Evolutionary conservation across 1,284 basidiomycete species (phyloP), one percentile per base, ranked within the genome.

Genomic region (Ustilago nuda): DNA sequence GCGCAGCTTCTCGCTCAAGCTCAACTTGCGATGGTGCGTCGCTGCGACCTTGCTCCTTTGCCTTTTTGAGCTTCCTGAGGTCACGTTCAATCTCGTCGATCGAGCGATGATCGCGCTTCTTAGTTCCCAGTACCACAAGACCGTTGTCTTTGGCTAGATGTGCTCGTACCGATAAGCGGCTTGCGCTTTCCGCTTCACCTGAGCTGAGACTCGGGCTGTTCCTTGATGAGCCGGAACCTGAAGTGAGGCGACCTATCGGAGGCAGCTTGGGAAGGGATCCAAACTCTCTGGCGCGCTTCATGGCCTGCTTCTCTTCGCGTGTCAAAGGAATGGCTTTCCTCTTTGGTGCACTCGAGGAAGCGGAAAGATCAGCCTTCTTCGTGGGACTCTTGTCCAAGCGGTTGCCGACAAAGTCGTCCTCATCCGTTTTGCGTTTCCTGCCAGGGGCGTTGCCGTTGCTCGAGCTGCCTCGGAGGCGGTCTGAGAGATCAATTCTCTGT

Each of bases 1-100:
- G 54, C 11, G 76, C 71, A 36, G 73, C 78, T 41, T 74, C 72
- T 15, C 67, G 69, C 27, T 71, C 69, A 8, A 64, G 58, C 37
- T 71, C 69, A 8, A 43, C 59, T 23, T 68, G 58, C 45, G 72
- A 66, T 2, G 59, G 60, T 9, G 56, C 65, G 8, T 60, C 56
- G 17, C 41, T 62, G 4, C 45, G 52, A 32, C 56, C 56, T 5
- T 66, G 35, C 12, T 54, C 62, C 23, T 70, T 67, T 35, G 46
- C 62, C 41, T 76, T 72, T 48, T 66, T 74, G 35, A 76, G 56
- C 36, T 52, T 70, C 36, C 67, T 57, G 15, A 77, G 66, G 45
- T 82, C 80, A 3, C 78, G 57, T 53, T 82, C 80, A 35, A 82
- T 72, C 61, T 80, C 78, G 61, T 80, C 80, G 43, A 82, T 79